Evolutionary conservation across 2,329 filamentous ascomycete species (phyloP), one percentile per base, ranked within the genome.

Genomic region (Sporothrix phasma): DNA sequence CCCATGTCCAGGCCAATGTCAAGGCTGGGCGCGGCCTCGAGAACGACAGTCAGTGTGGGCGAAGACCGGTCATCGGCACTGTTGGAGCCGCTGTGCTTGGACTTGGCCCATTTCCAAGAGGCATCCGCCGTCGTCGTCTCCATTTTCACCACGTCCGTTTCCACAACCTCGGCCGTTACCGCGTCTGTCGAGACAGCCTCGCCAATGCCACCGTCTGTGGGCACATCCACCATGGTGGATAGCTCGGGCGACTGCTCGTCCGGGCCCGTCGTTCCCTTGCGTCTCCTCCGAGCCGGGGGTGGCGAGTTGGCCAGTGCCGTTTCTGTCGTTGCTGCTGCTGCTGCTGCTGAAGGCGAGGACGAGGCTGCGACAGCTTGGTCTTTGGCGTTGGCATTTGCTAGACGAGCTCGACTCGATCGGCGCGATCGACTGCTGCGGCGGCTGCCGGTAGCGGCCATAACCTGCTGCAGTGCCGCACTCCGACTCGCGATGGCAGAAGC

Each of bases 391-490:
- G 47, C 22, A 24, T 37, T 63, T 31, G 17, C n/a, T 19, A 10
- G n/a, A 2, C 31, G 29, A 4, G 56, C 17, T 1, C 47, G 15
- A n/a, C 39, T 45, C 69, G 59, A 34, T 5, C 37, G 46, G 17
- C 47, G 37, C 3, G 29, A 37, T 13, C 60, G 60, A 15, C 60
- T 39, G 47, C 47, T 41, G 10, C 34, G 60, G 22, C 67, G 71
- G 15, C 73, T 70, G 17, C 73, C 72, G 1, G 71, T 69, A 10
- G 63, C 64, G 70, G 69, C 68, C 0, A 80, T 62, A 0, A 76
- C 72, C 62, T 75, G 73, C 51, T 80, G 77, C 17, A 84, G 69
- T n/a, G 76, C 74, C 0, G 68, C 65, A 0, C 68, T 69, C 3
- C 70, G 69, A 1, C 73, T 75, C 7, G 77, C 65, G 1, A 73